Evolutionary conservation across 1,284 basidiomycete genomes (phyloP), one percentile per base, ranked within the genome.

Genomic region (Tylopilus sp.): DNA sequence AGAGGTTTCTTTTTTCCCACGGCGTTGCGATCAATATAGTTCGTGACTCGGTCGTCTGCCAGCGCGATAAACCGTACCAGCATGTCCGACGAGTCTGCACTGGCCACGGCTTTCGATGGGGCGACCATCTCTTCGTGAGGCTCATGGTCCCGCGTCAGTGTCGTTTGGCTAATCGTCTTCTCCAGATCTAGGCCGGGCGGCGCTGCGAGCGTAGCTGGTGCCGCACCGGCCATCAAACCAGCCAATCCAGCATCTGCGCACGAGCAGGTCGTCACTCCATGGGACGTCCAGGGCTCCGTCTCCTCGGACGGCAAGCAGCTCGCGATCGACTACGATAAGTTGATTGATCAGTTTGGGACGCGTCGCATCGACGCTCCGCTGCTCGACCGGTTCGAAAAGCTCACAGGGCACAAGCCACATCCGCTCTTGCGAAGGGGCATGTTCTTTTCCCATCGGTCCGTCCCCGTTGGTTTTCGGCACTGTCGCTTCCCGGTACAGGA

Each of bases 361-460:
- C 82, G 84, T 48, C 74, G 83, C 54, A 79, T 99, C 59, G 86
- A 94, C 57, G 67, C 74, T 13, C 84, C 82, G 18, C 70, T 99
- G 41, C 74, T 99, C 19, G 84, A 88, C 54, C 82, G 96, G 35
- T 99, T 99, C 60, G 93, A 99, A 73, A 81, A 78, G 46, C 70
- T 99, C 44, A 99, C 97, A 2, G 95, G 96, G 12, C 82, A 84
- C 57, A 85, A 79, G 56, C 92, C 97, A n/a, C 96, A 99, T 70
- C 77, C 92, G 8, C 79, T 99, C 40, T 74, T 99, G 45, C 80
- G 95, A 38, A 77, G 97, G 52, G 95, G 94, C 16, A 92, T 89
- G 78, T 99, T 99, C 75, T 99, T 98, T 73, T 97, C 94, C 26
- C 97, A 99, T 73, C 85, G 95, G 92, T 92, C 57, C 57, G 81